A percentile compares a stretch with the other conserved stretches of the same genome.
phyloP scores from a whole-genome alignment of 306 rosid genomes.

The Trifolium fragiferum region DNA sequence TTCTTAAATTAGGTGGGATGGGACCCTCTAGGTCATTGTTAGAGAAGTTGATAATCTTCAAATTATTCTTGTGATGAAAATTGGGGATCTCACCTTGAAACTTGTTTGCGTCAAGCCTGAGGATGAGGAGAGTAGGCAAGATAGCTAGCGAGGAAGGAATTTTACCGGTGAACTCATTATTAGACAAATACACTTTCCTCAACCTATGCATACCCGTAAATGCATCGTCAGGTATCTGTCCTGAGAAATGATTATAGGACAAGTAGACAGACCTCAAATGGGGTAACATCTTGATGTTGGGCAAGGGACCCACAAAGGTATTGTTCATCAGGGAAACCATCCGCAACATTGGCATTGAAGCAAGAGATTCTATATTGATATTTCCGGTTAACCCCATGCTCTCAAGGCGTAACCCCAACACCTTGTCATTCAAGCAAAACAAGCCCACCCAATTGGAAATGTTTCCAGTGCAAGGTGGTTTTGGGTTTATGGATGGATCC shows the following conservation, averaged over 20 bases:
- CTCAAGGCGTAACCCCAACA: constrained; percentile 75
- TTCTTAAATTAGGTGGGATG: constrained; percentile 60
- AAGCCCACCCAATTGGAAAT: constrained; percentile 68
- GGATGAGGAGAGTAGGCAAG: constrained; percentile 56
- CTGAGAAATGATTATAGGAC: constrained; percentile 75
- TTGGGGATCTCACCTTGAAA: constrained; percentile 73
- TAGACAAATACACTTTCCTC: constrained; percentile 57
- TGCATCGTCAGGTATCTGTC: constrained; percentile 67
- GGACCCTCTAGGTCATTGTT: constrained; percentile 75
- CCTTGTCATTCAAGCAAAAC: constrained; percentile 53
- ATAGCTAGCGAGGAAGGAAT: constrained; percentile 75
- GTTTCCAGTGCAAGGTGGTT: constrained; percentile 59
- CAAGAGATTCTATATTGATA: constrained; percentile 52
- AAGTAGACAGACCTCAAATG: constrained; percentile 59
- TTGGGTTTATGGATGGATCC: constrained; percentile 52
- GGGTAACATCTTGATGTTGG: constrained; percentile 50
- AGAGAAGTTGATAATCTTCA: constrained; percentile 60
- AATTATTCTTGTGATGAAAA: constrained; percentile 36
- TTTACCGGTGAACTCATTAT: constrained; percentile 65
- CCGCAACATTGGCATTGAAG: constrained; percentile 48
- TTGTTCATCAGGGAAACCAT: constrained; percentile 80
- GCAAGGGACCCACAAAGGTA: constrained; percentile 71
- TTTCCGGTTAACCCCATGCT: constrained; percentile 67
- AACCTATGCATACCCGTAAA: constrained; percentile 58
- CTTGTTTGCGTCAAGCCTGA: constrained; percentile 75